Conservation (phyloP, 208 protist genomes). For the Lotmaria passim region DNA sequence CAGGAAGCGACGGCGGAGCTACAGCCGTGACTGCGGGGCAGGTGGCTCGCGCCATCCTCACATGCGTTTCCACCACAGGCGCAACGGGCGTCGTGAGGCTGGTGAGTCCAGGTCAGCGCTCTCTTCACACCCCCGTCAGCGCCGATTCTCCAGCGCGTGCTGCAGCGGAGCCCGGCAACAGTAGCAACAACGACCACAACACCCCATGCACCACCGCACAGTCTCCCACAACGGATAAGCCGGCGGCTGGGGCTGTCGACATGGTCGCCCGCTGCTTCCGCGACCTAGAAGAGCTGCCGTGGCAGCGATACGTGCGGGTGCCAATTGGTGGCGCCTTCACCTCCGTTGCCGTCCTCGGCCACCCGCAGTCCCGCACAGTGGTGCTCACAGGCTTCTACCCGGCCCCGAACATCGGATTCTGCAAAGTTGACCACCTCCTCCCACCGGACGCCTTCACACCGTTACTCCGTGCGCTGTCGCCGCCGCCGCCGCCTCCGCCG, state of each 20-base stretch:
- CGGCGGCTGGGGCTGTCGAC: not conserved
- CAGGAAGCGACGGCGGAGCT: not conserved
- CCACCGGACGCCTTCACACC: slow-evolving; percentile 30
- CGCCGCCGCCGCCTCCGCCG: not conserved
- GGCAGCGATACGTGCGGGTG: slow-evolving; percentile 51
- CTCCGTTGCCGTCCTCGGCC: slow-evolving; percentile 43
- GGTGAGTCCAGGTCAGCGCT: no score
- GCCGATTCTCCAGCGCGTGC: no score
- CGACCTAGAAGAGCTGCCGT: slow-evolving; percentile 33
- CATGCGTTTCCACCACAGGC: no score
- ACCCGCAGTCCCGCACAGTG: slow-evolving; percentile 34
- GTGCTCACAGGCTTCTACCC: slow-evolving; percentile 57
- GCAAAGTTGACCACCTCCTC: slow-evolving; percentile 45
- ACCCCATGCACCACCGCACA: not conserved
- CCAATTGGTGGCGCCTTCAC: slow-evolving; percentile 56
- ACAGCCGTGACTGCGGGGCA: not conserved
- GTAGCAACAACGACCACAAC: not conserved
- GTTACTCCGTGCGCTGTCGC: slow-evolving; percentile 15
- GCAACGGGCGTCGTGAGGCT: no score
- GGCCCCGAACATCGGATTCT: slow-evolving; percentile 49
- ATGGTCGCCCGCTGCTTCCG: slow-evolving; percentile 35
- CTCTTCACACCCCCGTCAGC: no score
- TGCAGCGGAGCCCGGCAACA: no score
- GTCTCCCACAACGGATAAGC: not conserved
- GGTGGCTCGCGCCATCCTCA: no score